Base-by-base conservation (phyloP, 2,329 filamentous ascomycete species). In the Alternaria viburni region DNA sequence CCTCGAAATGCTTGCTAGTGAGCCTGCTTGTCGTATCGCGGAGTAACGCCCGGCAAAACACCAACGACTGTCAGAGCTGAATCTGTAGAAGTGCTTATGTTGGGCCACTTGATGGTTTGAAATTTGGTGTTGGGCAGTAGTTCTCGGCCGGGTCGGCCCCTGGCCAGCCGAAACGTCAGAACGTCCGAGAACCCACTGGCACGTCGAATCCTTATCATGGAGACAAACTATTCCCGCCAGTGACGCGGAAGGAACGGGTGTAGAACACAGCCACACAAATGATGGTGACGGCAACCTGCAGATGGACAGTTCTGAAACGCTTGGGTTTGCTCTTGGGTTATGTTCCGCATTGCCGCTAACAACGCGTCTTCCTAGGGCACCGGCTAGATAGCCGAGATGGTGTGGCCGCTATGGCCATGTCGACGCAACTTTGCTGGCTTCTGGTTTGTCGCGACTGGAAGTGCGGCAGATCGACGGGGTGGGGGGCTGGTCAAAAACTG, bases 301-400 rank as follows among this genome's bases (percentile, higher is more conserved):
- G 17, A 26, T 47, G 15, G 28, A 13, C 32, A 32, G n/a, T 28
- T 41, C 21, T 54, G 49, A 46, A 62, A 58, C 56, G 26, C 30
- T 21, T 26, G 49, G 41, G 28, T 44, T 45, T 32, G 49, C 36
- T 57, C n/a, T 26, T 57, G 19, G 11, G 19, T 32, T 57, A 54
- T 36, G 52, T 44, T 52, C 50, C 57, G 57, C 23, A 15, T 45
- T 59, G 15, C 43, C 57, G 41, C 50, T 47, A 59, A 30, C 21
- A 19, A 17, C 25, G 45, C 7, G 44, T n/a, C 28, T 49, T 52
- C 32, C 60, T 50, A 54, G 56, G 57, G 54, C 49, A 45, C 56
- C 62, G 62, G 62, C 52, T 61, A 57, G 54, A 61, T 64, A 61
- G 62, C 62, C 62, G 62, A 57, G 54, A 64, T 64, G 49, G 61